Base-by-base conservation (phyloP, 495 filamentous ascomycete species). In the Jackrogersella minutella region DNA sequence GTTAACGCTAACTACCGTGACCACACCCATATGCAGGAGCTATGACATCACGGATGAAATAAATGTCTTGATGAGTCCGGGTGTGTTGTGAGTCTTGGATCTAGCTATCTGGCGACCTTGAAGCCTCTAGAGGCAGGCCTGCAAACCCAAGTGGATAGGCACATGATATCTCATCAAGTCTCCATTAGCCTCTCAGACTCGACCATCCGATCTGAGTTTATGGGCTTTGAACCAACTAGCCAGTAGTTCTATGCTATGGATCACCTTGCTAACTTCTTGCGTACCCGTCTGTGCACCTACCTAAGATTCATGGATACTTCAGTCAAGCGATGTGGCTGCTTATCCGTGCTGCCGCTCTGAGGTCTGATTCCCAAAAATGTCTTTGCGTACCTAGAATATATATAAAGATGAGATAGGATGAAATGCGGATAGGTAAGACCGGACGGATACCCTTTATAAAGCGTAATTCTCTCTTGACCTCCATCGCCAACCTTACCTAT, bases 31-130 rank as follows among this genome's bases (percentile, higher is more conserved):
- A 62, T 24, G 22, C 16, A 24, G 26, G 30, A 56, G 46, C 33
- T 44, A 36, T 58, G 19, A 58, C 47, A 31, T 13, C n/a, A 58
- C 30, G 19, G 16, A 58, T 36, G 19, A 21, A 21, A 49, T 49
- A 11, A 10, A 9, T 3, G 10, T 26, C 30, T 34, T 46, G n/a
- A 8, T 33, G 24, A 46, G 0, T 30, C 40, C 8, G 1, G 2
- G 14, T 9, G 21, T 22, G 31, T 46, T 30, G 11, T 19, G 17
- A 30, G 40, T 14, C 47, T 17, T 17, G 16, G 19, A 13, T 43
- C 7, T 19, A 11, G 16, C n/a, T 28, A 9, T 26, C 10, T 26
- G 24, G n/a, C 26, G 16, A 17, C 6, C 2, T 16, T 5, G 11
- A 8, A 31, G 26, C 4, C 26, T 7, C 4, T 49, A 8, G 9